Base-by-base conservation (phyloP, 768 basidiomycete species). In the Chalciporus pseudorubinellus region DNA sequence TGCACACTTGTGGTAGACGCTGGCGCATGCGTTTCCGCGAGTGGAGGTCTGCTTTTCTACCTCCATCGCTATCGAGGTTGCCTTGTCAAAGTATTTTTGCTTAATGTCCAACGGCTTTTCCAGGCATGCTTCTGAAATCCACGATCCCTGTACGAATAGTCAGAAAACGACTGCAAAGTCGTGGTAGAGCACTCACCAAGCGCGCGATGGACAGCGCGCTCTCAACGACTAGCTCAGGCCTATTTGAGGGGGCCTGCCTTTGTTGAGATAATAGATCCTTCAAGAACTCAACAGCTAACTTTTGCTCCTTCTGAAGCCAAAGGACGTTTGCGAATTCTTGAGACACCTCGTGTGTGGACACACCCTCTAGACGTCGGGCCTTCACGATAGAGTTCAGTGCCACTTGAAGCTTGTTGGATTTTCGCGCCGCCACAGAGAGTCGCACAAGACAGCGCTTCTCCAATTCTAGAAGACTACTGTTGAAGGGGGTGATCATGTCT, bases 241-340 rank as follows among this genome's bases (percentile, higher is more conserved):
- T 41, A 10, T 28, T 45, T 24, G 46, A 52, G 50, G 38, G 7
- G 44, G 44, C 11, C 51, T 56, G 43, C 45, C 48, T 52, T 29
- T 52, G 62, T 55, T 28, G 59, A 48, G 48, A 43, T 28, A 62
- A 21, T 29, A 74, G 64, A 31, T 72, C 71, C 46, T 77, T 78
- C 47, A 95, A 74, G 44, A 80, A 84, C 53, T 86, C 80, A 40
- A 95, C 85, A 0, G 95, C 95, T 4, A 87, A 68, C 53, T 83
- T 84, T 59, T 92, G 88, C 64, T 99, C 95, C 39, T 82, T 83
- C 53, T 91, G 87, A 10, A 81, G 69, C 92, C 95, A 98, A 7
- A 98, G 76, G 16, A 98, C 93, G 52, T 85, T 82, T 14, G 95
- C 87, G 59, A 92, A 92, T 64, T 97, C 95, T 59, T 85, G 77